Conservation (phyloP, 306 rosid genomes). For the Vachellia pachyceras region DNA sequence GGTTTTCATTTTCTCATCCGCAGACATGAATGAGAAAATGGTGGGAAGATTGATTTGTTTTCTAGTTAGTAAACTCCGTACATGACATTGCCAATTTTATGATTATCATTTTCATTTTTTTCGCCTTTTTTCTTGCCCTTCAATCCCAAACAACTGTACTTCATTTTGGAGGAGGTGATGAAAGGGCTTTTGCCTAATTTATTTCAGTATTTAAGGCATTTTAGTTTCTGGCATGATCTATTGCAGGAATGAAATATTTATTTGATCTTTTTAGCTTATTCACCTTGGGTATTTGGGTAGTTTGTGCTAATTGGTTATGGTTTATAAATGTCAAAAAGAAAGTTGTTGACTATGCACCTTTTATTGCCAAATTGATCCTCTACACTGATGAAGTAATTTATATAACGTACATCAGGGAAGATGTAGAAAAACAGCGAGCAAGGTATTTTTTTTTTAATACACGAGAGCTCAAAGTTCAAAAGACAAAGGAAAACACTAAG, state of each 20-base stretch:
- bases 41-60: constrained; percentile 39
- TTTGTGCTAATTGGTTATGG: constrained; percentile 22
- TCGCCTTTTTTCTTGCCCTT: constrained; percentile 2
- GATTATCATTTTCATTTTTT: constrained; percentile 19
- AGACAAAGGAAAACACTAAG: no score
- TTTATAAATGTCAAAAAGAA: constrained; percentile 2
- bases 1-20: constrained; percentile 34
- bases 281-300: background rate
- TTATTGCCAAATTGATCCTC: background rate
- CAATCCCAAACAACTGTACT: constrained; percentile 33
- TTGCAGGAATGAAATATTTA: constrained; percentile 11
- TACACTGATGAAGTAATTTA: background rate
- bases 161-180: constrained; percentile 34
- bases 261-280: constrained; percentile 24
- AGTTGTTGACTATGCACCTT: background rate
- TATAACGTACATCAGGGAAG: background rate
- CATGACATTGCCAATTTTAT: constrained; percentile 34
- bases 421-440: background rate
- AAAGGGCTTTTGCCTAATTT: constrained; percentile 30
- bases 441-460: no score
- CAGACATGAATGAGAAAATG: constrained; percentile 41
- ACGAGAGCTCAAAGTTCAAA: no score
- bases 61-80: constrained; percentile 30
- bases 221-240: constrained; percentile 32
- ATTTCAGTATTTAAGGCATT: constrained; percentile 9